These are phyloP conservation scores for Boletus vermiculosoides DNA, from an alignment of 768 basidiomycete genomes.

Conservation along the genomic window DNA sequence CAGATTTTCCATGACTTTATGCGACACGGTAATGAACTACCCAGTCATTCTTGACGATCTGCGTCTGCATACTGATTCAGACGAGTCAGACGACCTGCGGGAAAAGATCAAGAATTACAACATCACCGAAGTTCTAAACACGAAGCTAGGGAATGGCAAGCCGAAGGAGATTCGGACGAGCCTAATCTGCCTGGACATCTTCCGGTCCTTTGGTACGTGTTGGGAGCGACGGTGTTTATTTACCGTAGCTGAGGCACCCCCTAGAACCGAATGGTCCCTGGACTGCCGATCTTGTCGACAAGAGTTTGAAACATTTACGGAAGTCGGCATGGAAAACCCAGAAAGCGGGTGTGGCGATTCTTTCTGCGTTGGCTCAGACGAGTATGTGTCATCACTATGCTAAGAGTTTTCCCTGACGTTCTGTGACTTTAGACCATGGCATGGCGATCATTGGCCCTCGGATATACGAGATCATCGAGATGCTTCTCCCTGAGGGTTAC, in stretches of 20 bases:
- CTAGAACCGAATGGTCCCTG: conserved; percentile 13
- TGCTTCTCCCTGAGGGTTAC: conserved; percentile 19
- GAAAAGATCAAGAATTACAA: conserved; percentile 10
- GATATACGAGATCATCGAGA: conserved; percentile 15
- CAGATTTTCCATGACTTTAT: conserved; percentile 25
- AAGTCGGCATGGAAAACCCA: conserved; percentile 14
- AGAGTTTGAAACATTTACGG: conserved; percentile 7
- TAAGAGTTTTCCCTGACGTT: background rate
- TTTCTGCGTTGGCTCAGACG: conserved; percentile 22
- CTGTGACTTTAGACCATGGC: conserved; percentile 13
- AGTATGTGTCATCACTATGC: conserved; percentile 1
- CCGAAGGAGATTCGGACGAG: conserved; percentile 21
- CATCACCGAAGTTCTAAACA: conserved; percentile 17
- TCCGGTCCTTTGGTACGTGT: conserved; percentile 18
- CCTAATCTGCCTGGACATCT: conserved; percentile 25
- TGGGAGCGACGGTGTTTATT: background rate
- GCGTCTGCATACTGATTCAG: background rate
- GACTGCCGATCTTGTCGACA: conserved; percentile 12
- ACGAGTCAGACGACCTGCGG: conserved; percentile 12
- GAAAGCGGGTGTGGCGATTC: conserved; percentile 25
- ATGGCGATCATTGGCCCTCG: conserved; percentile 2
- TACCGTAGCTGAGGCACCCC: background rate
- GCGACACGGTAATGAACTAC: conserved; percentile 14
- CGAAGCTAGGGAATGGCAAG: conserved; percentile 15
- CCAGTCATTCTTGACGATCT: background rate